Evolutionary conservation across 306 rosid species (phyloP).

Genomic region (Argentina anserina): DNA sequence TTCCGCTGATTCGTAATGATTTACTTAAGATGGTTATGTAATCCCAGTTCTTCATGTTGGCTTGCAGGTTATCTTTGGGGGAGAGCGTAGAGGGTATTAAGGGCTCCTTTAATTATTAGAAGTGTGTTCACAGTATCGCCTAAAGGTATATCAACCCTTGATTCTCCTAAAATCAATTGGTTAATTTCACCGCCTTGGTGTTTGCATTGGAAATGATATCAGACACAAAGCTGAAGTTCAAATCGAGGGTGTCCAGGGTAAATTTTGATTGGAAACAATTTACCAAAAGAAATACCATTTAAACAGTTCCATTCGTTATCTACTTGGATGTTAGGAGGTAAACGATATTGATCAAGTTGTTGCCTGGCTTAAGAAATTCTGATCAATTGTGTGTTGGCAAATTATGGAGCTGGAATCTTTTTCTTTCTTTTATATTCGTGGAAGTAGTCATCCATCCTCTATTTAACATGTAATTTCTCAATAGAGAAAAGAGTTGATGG

Average conservation of each 20-base stretch:
- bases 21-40: not conserved
- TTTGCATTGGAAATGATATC: not conserved
- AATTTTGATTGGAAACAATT: not conserved
- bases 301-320: not conserved
- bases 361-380: too few species aligned
- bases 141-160: not conserved
- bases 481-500: too few species aligned
- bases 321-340: not conserved
- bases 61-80: constrained; percentile 74
- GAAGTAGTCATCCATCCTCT: not conserved
- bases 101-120: constrained; percentile 59
- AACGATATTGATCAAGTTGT: not conserved
- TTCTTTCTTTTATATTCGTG: not conserved
- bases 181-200: not conserved
- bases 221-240: too few species aligned
- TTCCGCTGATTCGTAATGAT: not conserved
- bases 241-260: not conserved
- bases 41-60: constrained; percentile 9
- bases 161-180: not conserved
- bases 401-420: not conserved
- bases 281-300: not conserved
- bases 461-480: too few species aligned
- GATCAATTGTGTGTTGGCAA: not conserved
- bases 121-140: not conserved
- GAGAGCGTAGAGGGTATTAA: constrained; percentile 81